Conservation (phyloP, 2,329 filamentous ascomycete genomes). For the Neurospora crassa region DNA sequence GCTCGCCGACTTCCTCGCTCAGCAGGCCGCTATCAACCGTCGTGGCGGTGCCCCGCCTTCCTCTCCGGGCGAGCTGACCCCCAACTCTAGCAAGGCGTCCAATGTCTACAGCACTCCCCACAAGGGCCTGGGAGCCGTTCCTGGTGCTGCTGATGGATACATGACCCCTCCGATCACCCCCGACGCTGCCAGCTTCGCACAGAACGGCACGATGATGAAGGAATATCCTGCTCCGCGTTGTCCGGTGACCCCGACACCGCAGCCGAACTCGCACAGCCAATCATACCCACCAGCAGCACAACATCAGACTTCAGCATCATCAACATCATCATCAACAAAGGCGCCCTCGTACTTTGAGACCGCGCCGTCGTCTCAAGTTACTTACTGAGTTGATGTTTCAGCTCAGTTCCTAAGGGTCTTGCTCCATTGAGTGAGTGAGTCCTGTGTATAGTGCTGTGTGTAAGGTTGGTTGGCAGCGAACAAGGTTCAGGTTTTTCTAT, state of each 20-base stretch:
- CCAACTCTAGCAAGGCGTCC: constrained; percentile 38
- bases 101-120: constrained; percentile 69
- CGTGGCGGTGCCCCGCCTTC: constrained; percentile 44
- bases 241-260: constrained; percentile 53
- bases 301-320: constrained; percentile 16
- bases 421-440: constrained; percentile 10
- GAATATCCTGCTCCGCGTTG: constrained; percentile 44
- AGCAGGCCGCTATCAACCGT: constrained; percentile 47
- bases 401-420: not conserved
- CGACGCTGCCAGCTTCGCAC: constrained; percentile 51
- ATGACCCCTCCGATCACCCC: constrained; percentile 81
- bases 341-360: constrained; percentile 36
- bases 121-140: constrained; percentile 57
- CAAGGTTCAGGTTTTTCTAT: not conserved
- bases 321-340: constrained; percentile 33
- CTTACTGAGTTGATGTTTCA: not conserved
- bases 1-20: constrained; percentile 49
- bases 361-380: constrained; percentile 19
- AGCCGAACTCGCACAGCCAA: constrained; percentile 26
- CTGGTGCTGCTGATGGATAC: constrained; percentile 61
- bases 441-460: constrained; percentile 1
- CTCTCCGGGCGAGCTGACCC: constrained; percentile 42
- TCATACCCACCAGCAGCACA: constrained; percentile 17
- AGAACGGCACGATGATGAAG: constrained; percentile 32
- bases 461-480: constrained; percentile 1